Percentiles rank a stretch among this genome's conserved stretches.
phyloP scores from a whole-genome alignment of 176 grass and related monocot species.

The Oryza coarctata region DNA sequence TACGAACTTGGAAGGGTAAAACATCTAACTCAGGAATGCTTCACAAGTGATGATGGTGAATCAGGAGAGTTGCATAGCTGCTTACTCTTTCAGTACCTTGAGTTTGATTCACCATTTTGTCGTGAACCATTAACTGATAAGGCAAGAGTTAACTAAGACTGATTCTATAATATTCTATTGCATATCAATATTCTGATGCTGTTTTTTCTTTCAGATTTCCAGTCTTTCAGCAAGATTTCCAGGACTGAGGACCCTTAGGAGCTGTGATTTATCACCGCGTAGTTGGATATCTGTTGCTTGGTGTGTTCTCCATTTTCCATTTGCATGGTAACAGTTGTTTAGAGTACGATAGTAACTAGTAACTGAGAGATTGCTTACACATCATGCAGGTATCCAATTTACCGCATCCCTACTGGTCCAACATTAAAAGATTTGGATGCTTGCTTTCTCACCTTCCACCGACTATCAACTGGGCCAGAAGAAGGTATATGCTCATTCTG shows the following conservation, averaged over 20 bases:
- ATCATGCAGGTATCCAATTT: slow-evolving; percentile 61
- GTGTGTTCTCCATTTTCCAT: slow-evolving; percentile 23
- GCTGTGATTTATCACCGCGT: slow-evolving; percentile 46
- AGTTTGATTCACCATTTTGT: slow-evolving; percentile 47
- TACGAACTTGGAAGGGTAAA: slow-evolving; percentile 39
- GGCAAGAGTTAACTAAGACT: slow-evolving; percentile 10
- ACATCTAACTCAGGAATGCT: slow-evolving; percentile 34
- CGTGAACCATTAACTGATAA: slow-evolving; percentile 62
- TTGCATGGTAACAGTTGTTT: neutral
- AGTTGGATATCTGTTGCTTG: slow-evolving; percentile 64
- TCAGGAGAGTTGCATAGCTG: slow-evolving; percentile 26
- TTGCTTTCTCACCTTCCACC: slow-evolving; percentile 63
- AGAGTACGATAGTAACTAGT: neutral
- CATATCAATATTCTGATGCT: slow-evolving; percentile 5
- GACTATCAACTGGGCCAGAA: slow-evolving; percentile 34
- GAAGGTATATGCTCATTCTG: slow-evolving; percentile 28
- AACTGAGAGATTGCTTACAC: neutral
- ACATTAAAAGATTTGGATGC: slow-evolving; percentile 55
- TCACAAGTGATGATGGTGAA: slow-evolving; percentile 53
- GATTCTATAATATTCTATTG: neutral
- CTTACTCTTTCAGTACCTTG: slow-evolving; percentile 57
- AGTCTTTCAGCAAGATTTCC: slow-evolving; percentile 45
- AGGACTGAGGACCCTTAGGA: slow-evolving; percentile 40
- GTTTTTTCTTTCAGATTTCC: slow-evolving; percentile 37
- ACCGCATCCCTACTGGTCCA: slow-evolving; percentile 54